Evolutionary conservation across 495 filamentous ascomycete genomes (phyloP).

Genomic region (Hyaloscypha variabilis): DNA sequence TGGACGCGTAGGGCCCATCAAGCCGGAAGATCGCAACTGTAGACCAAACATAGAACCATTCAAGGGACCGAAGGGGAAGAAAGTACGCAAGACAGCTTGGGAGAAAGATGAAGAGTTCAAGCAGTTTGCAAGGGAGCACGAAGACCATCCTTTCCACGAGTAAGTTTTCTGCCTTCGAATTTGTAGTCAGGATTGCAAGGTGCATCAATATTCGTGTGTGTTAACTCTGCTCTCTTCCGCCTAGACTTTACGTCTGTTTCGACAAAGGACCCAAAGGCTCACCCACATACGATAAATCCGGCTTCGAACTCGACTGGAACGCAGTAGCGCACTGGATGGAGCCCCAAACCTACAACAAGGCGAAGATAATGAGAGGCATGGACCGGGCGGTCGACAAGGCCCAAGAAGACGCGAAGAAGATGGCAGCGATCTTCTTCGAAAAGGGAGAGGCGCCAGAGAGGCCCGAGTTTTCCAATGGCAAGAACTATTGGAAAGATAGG

Average conservation of each 20-base stretch:
- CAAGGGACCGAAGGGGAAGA: constrained; percentile 21
- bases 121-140: constrained; percentile 2
- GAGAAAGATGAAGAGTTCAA: constrained; percentile 21
- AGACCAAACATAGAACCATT: constrained; percentile 16
- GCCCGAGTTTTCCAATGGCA: background rate
- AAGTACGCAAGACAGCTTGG: constrained; percentile 16
- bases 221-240: too few species aligned
- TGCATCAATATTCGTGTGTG: background rate
- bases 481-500: constrained; percentile 31
- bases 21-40: too few species aligned
- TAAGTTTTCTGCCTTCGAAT: background rate
- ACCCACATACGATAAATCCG: constrained; percentile 38
- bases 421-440: constrained; percentile 23
- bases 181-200: constrained; percentile 11
- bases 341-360: constrained; percentile 23
- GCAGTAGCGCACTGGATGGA: constrained; percentile 32
- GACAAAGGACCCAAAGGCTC: constrained; percentile 29
- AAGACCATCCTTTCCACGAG: constrained; percentile 14
- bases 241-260: constrained; percentile 25
- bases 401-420: background rate
- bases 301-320: constrained; percentile 37
- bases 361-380: constrained; percentile 18
- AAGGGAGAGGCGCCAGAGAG: background rate
- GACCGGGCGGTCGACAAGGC: constrained; percentile 18
- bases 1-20: constrained; percentile 20